Conservation (phyloP, 2,329 filamentous ascomycete genomes). For the Talaromyces rugulosus region DNA sequence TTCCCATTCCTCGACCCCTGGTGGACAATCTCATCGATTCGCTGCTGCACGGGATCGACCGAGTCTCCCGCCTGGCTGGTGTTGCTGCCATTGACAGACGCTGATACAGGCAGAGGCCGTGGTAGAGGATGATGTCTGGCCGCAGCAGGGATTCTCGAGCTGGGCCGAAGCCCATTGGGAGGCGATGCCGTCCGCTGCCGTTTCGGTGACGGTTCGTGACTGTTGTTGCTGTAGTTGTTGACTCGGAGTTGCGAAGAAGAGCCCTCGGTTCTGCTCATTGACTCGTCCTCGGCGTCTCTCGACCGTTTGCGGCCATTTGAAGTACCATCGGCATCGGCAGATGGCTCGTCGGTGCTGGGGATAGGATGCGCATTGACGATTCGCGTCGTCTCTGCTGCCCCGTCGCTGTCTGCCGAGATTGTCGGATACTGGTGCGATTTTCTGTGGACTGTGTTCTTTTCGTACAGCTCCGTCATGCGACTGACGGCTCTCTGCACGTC, state of each 20-base stretch:
- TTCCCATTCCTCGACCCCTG: slow-evolving; percentile 17
- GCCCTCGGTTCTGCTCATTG: slow-evolving; percentile 1
- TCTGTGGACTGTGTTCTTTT: slow-evolving; percentile 39
- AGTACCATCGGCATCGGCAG: slow-evolving; percentile 4
- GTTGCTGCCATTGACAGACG: slow-evolving; percentile 11
- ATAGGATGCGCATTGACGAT: slow-evolving; percentile 28
- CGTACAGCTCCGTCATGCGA: slow-evolving; percentile 61
- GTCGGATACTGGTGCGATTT: slow-evolving; percentile 42
- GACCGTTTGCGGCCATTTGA: slow-evolving; percentile 37
- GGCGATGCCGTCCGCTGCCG: slow-evolving; percentile 21
- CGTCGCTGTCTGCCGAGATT: slow-evolving; percentile 28
- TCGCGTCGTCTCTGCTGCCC: slow-evolving; percentile 35
- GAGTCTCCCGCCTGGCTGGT: neutral
- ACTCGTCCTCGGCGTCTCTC: slow-evolving; percentile 27
- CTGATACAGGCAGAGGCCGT: slow-evolving; percentile 14
- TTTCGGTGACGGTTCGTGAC: slow-evolving; percentile 30
- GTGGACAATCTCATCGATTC: slow-evolving; percentile 34
- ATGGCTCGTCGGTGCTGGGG: slow-evolving; percentile 19
- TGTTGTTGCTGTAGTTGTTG: neutral
- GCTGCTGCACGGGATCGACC: slow-evolving; percentile 30
- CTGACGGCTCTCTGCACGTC: slow-evolving; percentile 71
- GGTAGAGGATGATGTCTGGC: slow-evolving; percentile 17
- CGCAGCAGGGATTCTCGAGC: slow-evolving; percentile 13
- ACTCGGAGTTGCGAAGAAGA: slow-evolving; percentile 12
- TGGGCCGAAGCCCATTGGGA: slow-evolving; percentile 3